These are phyloP conservation scores for Stylonectria norvegica DNA, from an alignment of 2,329 filamentous ascomycete species.

Conservation along the genomic window DNA sequence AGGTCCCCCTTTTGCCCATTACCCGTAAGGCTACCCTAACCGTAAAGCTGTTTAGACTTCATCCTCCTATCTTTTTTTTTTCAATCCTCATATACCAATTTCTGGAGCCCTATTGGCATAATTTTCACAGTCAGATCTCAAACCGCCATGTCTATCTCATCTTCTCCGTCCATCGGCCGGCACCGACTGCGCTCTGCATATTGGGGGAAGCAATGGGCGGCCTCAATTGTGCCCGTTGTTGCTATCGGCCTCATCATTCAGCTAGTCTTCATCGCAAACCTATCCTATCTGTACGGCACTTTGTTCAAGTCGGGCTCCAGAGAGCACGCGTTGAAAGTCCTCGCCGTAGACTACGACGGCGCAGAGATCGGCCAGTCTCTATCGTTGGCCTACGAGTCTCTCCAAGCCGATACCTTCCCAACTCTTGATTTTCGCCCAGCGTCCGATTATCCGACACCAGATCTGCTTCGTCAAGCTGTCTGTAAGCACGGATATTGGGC, in stretches of 20 bases:
- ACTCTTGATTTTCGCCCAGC: background rate
- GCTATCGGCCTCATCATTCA: background rate
- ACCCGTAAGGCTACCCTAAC: no score
- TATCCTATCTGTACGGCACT: background rate
- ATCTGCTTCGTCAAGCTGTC: background rate
- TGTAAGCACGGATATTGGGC: background rate
- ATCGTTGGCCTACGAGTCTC: background rate
- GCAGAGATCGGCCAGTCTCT: background rate
- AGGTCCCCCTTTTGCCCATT: no score
- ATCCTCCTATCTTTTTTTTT: no score
- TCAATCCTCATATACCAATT: no score
- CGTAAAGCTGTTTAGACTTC: no score
- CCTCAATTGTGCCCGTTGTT: conserved; percentile 3
- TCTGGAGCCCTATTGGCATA: no score
- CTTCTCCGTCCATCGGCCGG: no score
- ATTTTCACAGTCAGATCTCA: no score
- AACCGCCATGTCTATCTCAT: no score
- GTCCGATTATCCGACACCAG: background rate
- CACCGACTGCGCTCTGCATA: no score
- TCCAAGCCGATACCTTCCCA: background rate
- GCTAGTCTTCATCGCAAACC: background rate
- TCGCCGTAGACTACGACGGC: background rate
- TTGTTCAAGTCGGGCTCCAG: background rate
- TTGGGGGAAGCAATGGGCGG: no score
- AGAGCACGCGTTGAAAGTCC: background rate